phyloP scores from a whole-genome alignment of 306 rosid genomes.

The Cicer pinnatifidum region DNA sequence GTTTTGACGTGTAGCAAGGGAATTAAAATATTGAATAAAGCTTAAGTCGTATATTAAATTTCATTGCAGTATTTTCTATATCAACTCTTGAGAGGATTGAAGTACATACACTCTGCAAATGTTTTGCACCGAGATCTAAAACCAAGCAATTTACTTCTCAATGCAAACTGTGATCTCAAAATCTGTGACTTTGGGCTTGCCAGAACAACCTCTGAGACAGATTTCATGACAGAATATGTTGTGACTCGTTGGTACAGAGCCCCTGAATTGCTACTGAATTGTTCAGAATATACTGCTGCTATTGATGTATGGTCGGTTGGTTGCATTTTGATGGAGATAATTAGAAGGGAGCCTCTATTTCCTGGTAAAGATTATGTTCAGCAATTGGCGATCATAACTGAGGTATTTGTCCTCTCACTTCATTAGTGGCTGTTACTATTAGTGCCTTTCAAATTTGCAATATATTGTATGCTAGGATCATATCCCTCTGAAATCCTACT shows the following conservation, averaged over 20 bases:
- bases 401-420: constrained; percentile 43
- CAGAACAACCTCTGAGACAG: constrained; percentile 63
- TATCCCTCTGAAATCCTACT: constrained; percentile 18
- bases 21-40: constrained; percentile 19
- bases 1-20: constrained; percentile 8
- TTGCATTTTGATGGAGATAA: constrained; percentile 60
- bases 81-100: constrained; percentile 56
- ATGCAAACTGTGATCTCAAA: constrained; percentile 60
- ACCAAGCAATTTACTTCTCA: constrained; percentile 64
- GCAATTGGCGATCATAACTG: constrained; percentile 55
- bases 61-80: constrained; percentile 53
- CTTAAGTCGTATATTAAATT: constrained; percentile 28
- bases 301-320: constrained; percentile 67
- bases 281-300: constrained; percentile 61
- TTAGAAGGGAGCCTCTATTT: constrained; percentile 57
- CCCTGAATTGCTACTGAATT: constrained; percentile 58
- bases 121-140: constrained; percentile 61
- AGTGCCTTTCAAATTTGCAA: constrained; percentile 23
- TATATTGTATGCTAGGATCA: constrained; percentile 14
- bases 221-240: constrained; percentile 62
- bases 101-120: constrained; percentile 58
- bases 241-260: constrained; percentile 66
- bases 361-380: constrained; percentile 64
- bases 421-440: background rate
- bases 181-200: constrained; percentile 65